These are phyloP conservation scores for Sphaerostilbella broomeana DNA, from an alignment of 2,329 filamentous ascomycete species.

Conservation along the genomic window DNA sequence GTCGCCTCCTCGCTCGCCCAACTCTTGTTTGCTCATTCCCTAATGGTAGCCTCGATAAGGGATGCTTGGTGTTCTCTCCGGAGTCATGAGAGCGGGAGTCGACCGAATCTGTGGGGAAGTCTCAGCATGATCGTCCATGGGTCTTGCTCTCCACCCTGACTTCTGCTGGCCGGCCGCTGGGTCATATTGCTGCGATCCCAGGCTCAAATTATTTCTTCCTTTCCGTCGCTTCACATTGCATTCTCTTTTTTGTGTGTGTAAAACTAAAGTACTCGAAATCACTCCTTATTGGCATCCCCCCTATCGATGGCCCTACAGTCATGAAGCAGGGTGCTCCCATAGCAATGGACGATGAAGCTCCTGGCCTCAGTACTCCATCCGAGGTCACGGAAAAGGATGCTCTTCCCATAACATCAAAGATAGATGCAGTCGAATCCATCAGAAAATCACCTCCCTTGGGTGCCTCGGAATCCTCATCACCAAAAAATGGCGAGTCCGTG, in stretches of 20 bases:
- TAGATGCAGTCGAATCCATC: no score
- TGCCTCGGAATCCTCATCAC: no score
- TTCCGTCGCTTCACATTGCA: not conserved
- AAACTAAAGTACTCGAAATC: no score
- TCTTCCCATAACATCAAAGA: no score
- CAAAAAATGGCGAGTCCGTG: not conserved
- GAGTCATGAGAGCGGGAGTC: slow-evolving; percentile 9
- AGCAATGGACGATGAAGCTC: not conserved
- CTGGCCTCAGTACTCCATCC: no score
- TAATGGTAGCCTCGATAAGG: no score
- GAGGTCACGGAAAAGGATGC: no score
- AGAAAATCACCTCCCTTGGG: no score
- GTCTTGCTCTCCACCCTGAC: slow-evolving; percentile 5
- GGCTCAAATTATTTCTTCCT: slow-evolving; percentile 2
- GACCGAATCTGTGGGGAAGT: slow-evolving; percentile 14
- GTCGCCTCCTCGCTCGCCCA: not conserved
- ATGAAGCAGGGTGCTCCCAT: slow-evolving; percentile 11
- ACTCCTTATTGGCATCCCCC: no score
- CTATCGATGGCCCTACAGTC: not conserved
- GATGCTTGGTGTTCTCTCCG: no score
- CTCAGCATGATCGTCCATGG: slow-evolving; percentile 11
- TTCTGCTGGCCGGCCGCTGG: slow-evolving; percentile 3
- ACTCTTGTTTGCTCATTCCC: no score
- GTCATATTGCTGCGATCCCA: slow-evolving; percentile 3
- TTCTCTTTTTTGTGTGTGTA: not conserved